Conservation (phyloP, 1,284 basidiomycete genomes). For the Wallemia hederae region DNA sequence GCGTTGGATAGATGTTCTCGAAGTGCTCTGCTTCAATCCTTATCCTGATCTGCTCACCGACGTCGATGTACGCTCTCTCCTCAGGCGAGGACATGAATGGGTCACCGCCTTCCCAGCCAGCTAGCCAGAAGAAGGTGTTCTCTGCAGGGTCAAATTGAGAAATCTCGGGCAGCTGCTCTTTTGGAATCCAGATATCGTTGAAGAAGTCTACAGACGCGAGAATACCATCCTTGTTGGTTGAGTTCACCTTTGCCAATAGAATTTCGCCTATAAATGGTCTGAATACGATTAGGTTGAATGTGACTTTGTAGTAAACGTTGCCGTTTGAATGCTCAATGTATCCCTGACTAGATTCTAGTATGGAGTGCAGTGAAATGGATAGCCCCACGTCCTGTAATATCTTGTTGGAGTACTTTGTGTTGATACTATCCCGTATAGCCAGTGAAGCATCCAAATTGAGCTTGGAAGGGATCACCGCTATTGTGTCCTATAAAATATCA, state of each 20-base stretch:
- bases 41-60: neutral
- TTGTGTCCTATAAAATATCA: no score
- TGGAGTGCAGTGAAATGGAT: neutral
- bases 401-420: neutral
- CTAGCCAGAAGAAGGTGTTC: neutral
- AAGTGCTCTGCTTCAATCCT: neutral
- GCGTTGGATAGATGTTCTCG: neutral
- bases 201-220: neutral
- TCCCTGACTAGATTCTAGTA: neutral
- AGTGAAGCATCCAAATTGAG: neutral
- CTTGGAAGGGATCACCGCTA: neutral
- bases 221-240: neutral
- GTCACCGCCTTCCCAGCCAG: neutral
- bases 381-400: neutral
- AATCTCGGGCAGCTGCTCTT: neutral
- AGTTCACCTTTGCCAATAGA: neutral
- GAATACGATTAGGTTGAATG: neutral
- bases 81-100: neutral
- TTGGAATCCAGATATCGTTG: neutral
- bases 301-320: neutral
- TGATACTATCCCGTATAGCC: neutral
- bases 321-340: neutral
- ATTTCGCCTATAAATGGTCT: neutral
- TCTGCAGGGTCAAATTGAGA: neutral
- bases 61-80: neutral